These are phyloP conservation scores for Alectoria sarmentosa DNA, from an alignment of 495 filamentous ascomycete genomes.

Conservation along the genomic window DNA sequence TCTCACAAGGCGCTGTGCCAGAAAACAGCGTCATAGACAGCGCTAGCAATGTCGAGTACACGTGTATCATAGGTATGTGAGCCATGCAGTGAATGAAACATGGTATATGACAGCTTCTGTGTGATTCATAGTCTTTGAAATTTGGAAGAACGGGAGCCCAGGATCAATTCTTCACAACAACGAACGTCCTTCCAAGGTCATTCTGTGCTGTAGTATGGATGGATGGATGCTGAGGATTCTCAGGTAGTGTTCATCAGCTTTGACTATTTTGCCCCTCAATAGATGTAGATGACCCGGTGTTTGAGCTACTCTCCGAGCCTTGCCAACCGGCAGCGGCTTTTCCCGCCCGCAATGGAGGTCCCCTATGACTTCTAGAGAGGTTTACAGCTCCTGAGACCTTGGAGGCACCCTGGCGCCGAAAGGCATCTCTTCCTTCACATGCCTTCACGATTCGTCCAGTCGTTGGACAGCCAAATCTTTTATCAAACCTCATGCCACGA, in stretches of 20 bases:
- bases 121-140: too few species aligned
- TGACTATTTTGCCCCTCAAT: too few species aligned
- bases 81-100: neutral
- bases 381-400: neutral
- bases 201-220: too few species aligned
- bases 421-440: neutral
- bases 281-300: too few species aligned
- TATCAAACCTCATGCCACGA: neutral
- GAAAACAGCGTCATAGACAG: neutral
- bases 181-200: too few species aligned
- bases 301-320: neutral
- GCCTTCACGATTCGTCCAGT: neutral
- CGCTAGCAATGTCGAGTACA: neutral
- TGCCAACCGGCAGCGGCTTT: neutral
- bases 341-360: too few species aligned
- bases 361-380: neutral
- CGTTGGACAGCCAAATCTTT: neutral
- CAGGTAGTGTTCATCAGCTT: too few species aligned
- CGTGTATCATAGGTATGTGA: neutral
- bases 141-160: too few species aligned
- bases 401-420: neutral
- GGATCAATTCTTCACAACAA: too few species aligned
- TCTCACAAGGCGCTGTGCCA: conserved; percentile 45
- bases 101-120: neutral
- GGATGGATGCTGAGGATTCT: too few species aligned